These are phyloP conservation scores for Lepiota brunneoincarnata DNA, from an alignment of 768 basidiomycete species.

Conservation along the genomic window DNA sequence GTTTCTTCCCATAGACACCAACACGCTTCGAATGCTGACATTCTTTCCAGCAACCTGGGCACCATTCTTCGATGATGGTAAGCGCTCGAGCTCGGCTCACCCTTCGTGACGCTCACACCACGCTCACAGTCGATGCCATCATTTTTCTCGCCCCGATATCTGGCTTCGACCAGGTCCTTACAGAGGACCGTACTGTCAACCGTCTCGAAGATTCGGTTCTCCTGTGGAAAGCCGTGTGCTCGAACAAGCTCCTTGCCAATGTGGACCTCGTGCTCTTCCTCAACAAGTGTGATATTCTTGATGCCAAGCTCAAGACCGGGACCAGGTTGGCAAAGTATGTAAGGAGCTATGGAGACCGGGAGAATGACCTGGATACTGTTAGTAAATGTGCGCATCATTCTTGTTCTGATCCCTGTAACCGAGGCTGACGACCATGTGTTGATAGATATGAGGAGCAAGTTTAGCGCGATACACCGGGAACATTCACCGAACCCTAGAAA, in stretches of 20 bases:
- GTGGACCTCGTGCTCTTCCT: constrained; percentile 84
- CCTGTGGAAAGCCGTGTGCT: constrained; percentile 86
- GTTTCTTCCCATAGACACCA: constrained; percentile 1
- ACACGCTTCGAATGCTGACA: background rate
- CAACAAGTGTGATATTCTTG: constrained; percentile 85
- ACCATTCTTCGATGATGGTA: constrained; percentile 67
- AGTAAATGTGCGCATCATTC: constrained; percentile 58
- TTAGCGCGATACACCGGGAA: constrained; percentile 73
- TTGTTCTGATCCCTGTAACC: background rate
- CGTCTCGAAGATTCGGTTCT: constrained; percentile 81
- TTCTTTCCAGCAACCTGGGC: constrained; percentile 53
- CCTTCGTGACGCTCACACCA: background rate
- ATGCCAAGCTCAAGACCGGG: constrained; percentile 63
- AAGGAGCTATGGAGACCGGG: constrained; percentile 67
- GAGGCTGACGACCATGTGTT: background rate
- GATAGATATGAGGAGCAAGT: constrained; percentile 66
- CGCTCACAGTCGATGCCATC: constrained; percentile 57
- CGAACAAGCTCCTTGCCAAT: constrained; percentile 74
- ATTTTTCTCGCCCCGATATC: constrained; percentile 78
- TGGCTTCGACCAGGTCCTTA: constrained; percentile 69
- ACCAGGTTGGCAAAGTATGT: constrained; percentile 65
- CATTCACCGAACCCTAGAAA: constrained; percentile 72
- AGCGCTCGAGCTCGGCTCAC: constrained; percentile 5
- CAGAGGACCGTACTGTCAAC: constrained; percentile 60
- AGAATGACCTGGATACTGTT: constrained; percentile 67